These are phyloP conservation scores for Phialocephala sp. DNA, from an alignment of 2,329 filamentous ascomycete genomes.

Conservation along the genomic window DNA sequence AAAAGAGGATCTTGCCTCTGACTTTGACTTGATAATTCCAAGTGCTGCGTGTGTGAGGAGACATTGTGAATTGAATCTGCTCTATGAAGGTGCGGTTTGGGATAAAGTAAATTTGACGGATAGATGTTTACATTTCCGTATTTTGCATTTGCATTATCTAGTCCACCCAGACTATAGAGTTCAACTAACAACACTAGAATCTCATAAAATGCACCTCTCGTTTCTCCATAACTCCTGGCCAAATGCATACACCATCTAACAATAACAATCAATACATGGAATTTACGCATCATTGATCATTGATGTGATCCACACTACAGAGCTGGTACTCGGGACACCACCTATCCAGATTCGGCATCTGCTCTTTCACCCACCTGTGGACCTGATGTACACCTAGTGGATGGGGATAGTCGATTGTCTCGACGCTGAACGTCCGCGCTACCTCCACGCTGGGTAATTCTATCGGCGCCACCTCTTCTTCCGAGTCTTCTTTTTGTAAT, in stretches of 20 bases:
- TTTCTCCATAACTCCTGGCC: conserved; percentile 2
- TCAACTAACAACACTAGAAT: not conserved
- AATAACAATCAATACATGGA: not conserved
- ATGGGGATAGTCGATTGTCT: conserved; percentile 41
- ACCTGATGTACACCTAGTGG: conserved; percentile 43
- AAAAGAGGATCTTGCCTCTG: not conserved
- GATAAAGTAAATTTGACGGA: not conserved
- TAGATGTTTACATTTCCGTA: not conserved
- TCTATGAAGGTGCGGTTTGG: too few relatives aligned
- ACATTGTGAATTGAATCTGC: too few relatives aligned
- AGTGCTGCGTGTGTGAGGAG: too few relatives aligned
- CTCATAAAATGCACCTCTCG: not conserved
- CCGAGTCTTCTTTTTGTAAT: conserved; percentile 32
- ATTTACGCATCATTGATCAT: not conserved
- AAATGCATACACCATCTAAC: not conserved
- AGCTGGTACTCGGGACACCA: conserved; percentile 33
- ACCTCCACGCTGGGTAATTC: conserved; percentile 40
- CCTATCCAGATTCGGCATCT: conserved; percentile 28
- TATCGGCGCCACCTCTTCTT: conserved; percentile 31
- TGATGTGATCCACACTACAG: conserved; percentile 4
- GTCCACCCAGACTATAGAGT: not conserved
- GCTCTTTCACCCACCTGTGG: conserved; percentile 36
- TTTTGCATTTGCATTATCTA: conserved; percentile 3
- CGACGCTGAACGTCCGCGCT: conserved; percentile 41
- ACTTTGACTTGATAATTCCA: too few relatives aligned